Evolutionary conservation across 345 rosid species (phyloP), one percentile per base, ranked within the genome.

Genomic region (Leavenworthia alabamica): DNA sequence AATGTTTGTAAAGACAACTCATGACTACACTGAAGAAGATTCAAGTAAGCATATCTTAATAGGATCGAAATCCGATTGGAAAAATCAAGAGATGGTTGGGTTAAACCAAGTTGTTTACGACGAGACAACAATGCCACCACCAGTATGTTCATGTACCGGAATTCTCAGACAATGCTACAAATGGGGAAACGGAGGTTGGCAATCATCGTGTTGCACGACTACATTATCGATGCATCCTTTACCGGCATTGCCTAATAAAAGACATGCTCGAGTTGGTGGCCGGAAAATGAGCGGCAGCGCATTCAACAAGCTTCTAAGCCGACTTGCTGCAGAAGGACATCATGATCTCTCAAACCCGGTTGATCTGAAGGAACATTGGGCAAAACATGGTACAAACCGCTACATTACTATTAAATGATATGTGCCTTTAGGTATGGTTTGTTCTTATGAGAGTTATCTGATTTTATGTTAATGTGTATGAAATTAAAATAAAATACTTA

Each of bases 121-220:
- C 31, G 99, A 90, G 13, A 51, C 96, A 5, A 93, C 89, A 15
- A 89, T 93, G 97, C 82, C 92, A 23, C 81, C 99, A 0, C 99
- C 97, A 0, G 87, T 81, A 0, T 89, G 99, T 81, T 89, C 99
- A 7, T 93, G 99, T 78, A 93, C 99, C 1, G 96, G 97, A 37
- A 33, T 72, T 12, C 73, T 82, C 6, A 84, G 97, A 73, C 99
- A 93, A 62, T 93, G 97, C 84, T 93, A 93, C 74, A 93, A 93
- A 75, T 93, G 99, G 99, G 99, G 99, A 3, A 93, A 78, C 33
- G 97, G 99, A 22, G 99, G 99, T 7, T 93, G 99, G 99, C 97
- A 93, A 55, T 93, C 99, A 41, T 82, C 99, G 1, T 93, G 99
- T 55, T 93, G 99, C 92, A 93, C 99, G 3, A 93, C 94, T 46